A percentile compares a stretch with the other conserved stretches of the same genome.
Conservation (phyloP, 2,329 filamentous ascomycete species). For the Clonostachys rosea region DNA sequence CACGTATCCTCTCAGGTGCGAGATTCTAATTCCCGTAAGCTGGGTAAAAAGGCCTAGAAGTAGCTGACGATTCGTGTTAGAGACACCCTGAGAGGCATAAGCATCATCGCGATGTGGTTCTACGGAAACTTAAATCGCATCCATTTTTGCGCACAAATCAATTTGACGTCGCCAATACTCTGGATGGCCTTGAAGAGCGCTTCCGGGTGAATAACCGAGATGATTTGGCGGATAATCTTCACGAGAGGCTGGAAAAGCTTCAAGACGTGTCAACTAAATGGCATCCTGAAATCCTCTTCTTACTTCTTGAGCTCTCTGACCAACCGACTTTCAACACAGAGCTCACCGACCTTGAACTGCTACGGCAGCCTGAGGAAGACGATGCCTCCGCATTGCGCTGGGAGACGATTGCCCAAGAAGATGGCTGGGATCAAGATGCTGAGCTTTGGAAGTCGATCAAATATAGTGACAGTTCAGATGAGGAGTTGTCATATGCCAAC, state of each 20-base stretch:
- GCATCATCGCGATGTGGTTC: conserved; percentile 38
- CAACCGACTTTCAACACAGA: conserved; percentile 68
- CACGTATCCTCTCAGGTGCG: conserved; percentile 47
- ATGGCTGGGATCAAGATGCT: conserved; percentile 62
- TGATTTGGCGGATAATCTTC: conserved; percentile 69
- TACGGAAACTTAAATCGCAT: conserved; percentile 48
- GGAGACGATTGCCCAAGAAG: conserved; percentile 74
- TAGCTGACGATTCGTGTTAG: conserved; percentile 4
- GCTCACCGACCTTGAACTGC: conserved; percentile 55
- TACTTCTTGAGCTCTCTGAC: conserved; percentile 79
- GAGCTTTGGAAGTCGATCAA: conserved; percentile 68
- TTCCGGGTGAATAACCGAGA: conserved; percentile 79
- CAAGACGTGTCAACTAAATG: conserved; percentile 45
- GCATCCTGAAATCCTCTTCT: conserved; percentile 73
- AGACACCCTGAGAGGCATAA: conserved; percentile 29
- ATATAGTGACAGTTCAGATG: conserved; percentile 64
- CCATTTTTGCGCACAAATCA: conserved; percentile 66
- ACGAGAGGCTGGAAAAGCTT: conserved; percentile 26
- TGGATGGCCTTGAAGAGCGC: conserved; percentile 78
- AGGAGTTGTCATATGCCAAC: conserved; percentile 19
- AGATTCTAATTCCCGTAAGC: too few relatives aligned
- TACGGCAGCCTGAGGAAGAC: conserved; percentile 36
- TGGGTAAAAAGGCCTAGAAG: conserved; percentile 1
- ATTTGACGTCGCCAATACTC: conserved; percentile 62
- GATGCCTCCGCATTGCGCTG: conserved; percentile 57